Evolutionary conservation across 2,329 filamentous ascomycete genomes (phyloP).

Genomic region (Byssothecium circinans): DNA sequence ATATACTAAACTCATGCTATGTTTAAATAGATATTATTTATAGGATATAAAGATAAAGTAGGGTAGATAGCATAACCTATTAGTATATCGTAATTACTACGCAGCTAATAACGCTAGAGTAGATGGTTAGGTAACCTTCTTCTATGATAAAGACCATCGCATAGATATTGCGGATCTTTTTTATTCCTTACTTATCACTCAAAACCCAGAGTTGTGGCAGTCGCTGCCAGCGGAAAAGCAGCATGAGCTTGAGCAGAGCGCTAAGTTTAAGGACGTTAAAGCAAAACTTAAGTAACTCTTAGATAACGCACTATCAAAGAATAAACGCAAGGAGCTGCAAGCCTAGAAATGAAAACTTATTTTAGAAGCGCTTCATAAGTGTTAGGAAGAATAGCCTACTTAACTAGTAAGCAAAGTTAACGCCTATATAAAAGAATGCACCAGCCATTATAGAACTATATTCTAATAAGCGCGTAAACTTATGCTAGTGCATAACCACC

Average conservation of each 20-base stretch:
- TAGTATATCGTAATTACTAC: conserved; percentile 11
- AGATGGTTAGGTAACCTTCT: conserved; percentile 11
- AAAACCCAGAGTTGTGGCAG: conserved; percentile 12
- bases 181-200: conserved; percentile 12
- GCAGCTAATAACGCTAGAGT: conserved; percentile 10
- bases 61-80: conserved; percentile 7
- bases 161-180: conserved; percentile 15
- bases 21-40: conserved; percentile 12
- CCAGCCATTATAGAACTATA: conserved; percentile 10
- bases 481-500: conserved; percentile 5
- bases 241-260: conserved; percentile 14
- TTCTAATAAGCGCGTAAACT: conserved; percentile 9
- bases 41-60: conserved; percentile 13
- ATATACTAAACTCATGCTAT: conserved; percentile 13
- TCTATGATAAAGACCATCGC: conserved; percentile 13
- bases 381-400: conserved; percentile 9
- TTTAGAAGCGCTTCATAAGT: conserved; percentile 12
- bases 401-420: conserved; percentile 6
- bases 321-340: conserved; percentile 15
- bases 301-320: conserved; percentile 13
- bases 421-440: conserved; percentile 9
- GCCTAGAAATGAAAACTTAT: conserved; percentile 14
- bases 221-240: conserved; percentile 13
- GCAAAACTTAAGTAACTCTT: conserved; percentile 12
- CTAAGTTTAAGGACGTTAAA: conserved; percentile 15